phyloP scores from a whole-genome alignment of 345 rosid genomes.

The Populus euphratica region DNA sequence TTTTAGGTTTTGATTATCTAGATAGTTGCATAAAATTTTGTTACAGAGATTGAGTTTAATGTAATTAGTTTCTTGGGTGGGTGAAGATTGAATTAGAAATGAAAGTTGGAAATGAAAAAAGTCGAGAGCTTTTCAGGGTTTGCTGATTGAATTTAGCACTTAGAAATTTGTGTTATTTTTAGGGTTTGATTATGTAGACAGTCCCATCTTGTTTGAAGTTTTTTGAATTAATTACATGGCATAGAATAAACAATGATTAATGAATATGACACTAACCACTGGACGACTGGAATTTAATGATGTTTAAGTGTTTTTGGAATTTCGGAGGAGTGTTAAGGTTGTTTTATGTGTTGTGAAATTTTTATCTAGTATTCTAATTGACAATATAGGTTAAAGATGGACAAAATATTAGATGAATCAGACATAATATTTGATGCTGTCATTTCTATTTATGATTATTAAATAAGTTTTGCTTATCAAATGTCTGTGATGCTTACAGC shows the following conservation, averaged over 20 bases:
- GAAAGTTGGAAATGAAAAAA: background rate
- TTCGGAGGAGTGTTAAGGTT: background rate
- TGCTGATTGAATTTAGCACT: background rate
- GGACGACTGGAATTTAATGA: background rate
- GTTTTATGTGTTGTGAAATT: background rate
- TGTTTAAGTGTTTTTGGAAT: background rate
- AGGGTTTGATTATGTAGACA: background rate
- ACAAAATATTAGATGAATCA: background rate
- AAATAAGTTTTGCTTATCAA: background rate
- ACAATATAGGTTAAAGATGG: background rate
- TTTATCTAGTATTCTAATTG: too few relatives aligned
- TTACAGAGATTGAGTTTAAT: background rate
- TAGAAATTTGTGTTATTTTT: background rate
- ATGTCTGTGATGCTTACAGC: conserved; percentile 39
- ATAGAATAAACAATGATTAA: background rate
- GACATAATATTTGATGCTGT: background rate
- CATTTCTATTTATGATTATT: background rate
- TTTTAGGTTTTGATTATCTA: too few relatives aligned
- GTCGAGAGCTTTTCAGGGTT: background rate
- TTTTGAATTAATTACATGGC: too few relatives aligned
- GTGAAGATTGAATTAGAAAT: background rate
- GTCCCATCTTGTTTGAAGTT: background rate
- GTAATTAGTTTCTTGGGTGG: too few relatives aligned
- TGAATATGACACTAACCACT: background rate
- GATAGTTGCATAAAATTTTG: background rate